Conservation (phyloP, 164 flowering plant genomes). For the Taxillus chinensis region DNA sequence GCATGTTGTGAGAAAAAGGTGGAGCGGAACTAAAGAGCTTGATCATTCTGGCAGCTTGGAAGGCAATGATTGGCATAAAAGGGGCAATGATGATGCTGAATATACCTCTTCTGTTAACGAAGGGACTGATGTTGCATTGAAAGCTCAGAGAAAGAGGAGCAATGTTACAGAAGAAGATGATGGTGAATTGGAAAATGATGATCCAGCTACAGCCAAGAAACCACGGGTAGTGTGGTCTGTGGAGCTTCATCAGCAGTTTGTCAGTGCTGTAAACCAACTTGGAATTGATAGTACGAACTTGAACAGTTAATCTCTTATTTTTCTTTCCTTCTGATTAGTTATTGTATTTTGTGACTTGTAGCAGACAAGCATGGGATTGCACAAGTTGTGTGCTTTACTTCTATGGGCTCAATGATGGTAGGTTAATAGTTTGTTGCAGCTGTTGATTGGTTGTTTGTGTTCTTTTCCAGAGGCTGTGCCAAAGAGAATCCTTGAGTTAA, state of each 20-base stretch:
- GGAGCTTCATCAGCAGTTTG: background rate
- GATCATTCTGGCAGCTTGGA: conserved; percentile 53
- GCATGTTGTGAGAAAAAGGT: conserved; percentile 2
- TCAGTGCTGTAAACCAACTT: background rate
- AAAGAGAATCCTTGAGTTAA: background rate
- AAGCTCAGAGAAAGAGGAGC: conserved; percentile 44
- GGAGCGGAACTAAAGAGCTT: conserved; percentile 44
- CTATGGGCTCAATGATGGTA: too few relatives aligned
- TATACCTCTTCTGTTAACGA: conserved; percentile 54
- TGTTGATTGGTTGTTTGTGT: background rate
- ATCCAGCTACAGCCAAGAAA: background rate
- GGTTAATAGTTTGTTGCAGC: background rate
- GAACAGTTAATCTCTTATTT: background rate
- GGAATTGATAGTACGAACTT: conserved; percentile 15
- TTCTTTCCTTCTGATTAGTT: background rate
- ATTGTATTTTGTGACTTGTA: too few relatives aligned
- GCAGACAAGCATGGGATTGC: too few relatives aligned
- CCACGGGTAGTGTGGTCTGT: background rate
- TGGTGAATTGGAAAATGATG: conserved; percentile 51
- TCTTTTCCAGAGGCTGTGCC: background rate
- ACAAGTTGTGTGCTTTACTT: too few relatives aligned
- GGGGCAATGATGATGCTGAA: conserved; percentile 44
- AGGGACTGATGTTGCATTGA: conserved; percentile 46
- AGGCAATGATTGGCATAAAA: conserved; percentile 40
- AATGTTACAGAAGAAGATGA: conserved; percentile 60